These are phyloP conservation scores for Phytophthora sojae DNA, from an alignment of 352 stramenopile genomes.

Conservation along the genomic window DNA sequence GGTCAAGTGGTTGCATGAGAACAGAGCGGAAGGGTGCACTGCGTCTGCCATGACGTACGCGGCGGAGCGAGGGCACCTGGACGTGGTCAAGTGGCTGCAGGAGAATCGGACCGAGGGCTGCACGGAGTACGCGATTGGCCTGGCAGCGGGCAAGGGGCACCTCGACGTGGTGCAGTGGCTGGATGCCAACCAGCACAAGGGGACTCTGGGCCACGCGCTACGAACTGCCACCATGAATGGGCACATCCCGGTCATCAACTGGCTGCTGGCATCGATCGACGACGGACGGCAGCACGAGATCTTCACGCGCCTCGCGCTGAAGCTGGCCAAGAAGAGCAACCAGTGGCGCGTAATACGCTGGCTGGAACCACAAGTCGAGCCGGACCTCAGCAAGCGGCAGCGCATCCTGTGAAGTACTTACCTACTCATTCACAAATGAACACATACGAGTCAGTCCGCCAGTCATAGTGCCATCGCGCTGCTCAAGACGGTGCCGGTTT, in stretches of 20 bases:
- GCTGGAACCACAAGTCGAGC: conserved; percentile 18
- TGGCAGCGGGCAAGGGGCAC: conserved; percentile 6
- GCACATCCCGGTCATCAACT: conserved; percentile 14
- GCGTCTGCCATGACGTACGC: conserved; percentile 5
- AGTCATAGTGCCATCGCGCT: background rate
- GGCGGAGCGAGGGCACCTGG: background rate
- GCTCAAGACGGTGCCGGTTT: background rate
- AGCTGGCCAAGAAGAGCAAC: conserved; percentile 21
- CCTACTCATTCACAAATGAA: conserved; percentile 2
- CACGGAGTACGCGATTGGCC: conserved; percentile 1
- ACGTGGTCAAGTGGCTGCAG: conserved; percentile 10
- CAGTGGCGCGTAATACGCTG: conserved; percentile 20
- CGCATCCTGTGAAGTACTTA: conserved; percentile 12
- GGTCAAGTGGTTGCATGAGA: conserved; percentile 17
- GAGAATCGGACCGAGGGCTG: conserved; percentile 14
- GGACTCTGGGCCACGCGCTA: conserved; percentile 5
- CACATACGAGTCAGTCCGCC: background rate
- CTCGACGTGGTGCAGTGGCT: conserved; percentile 14
- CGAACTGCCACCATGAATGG: conserved; percentile 14
- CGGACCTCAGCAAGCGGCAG: conserved; percentile 9
- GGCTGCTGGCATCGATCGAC: conserved; percentile 11
- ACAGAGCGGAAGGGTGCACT: conserved; percentile 9
- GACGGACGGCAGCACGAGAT: conserved; percentile 4
- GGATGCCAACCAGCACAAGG: conserved; percentile 8
- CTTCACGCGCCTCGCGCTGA: conserved; percentile 7